Evolutionary conservation across 2,329 filamentous ascomycete genomes (phyloP), one percentile per base, ranked within the genome.

Genomic region (Talaromyces pinophilus): DNA sequence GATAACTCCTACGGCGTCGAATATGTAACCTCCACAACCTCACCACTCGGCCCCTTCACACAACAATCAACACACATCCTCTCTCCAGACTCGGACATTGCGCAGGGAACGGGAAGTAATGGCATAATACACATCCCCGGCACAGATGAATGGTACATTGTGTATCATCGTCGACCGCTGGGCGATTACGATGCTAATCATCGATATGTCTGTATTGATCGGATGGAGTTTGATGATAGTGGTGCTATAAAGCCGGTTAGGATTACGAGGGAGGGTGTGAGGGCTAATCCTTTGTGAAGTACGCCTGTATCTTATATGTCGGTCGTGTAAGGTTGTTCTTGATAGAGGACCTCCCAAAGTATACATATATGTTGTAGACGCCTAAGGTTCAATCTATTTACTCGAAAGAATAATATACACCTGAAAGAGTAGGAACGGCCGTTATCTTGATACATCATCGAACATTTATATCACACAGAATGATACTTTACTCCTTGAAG

Each of bases 171-270:
- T 1, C 78, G 80, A 0, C 80, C 78, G 7, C 75, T 82, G 2
- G 78, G 79, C 67, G 80, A 83, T 57, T 78, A 76, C 0, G 77
- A 79, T 63, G 78, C 78, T 40, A 82, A 84, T 67, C 80, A 84
- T 70, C 81, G 82, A 2, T 78, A 81, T 17, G 72, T 81, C 2
- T 81, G 81, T 40, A 83, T 84, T 62, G 82, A 84, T 70, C 78
- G 81, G 17, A 81, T 85, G 76, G 76, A 79, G 67, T 84, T 84
- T 68, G 77, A 81, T 66, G 74, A 75, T 0, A 72, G 80, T 38
- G 44, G 83, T 84, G 40, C 22, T 5, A 66, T 66, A 48, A 70
- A 75, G 54, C 77, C 77, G 0, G 74, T 85, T 4, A 73, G 71
- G 48, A 84, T 85, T 61, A 76, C 75, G 1, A 68, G 52, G 0